phyloP scores from a whole-genome alignment of 805 yeast species.

The Metahyphopichia silvanorum region DNA sequence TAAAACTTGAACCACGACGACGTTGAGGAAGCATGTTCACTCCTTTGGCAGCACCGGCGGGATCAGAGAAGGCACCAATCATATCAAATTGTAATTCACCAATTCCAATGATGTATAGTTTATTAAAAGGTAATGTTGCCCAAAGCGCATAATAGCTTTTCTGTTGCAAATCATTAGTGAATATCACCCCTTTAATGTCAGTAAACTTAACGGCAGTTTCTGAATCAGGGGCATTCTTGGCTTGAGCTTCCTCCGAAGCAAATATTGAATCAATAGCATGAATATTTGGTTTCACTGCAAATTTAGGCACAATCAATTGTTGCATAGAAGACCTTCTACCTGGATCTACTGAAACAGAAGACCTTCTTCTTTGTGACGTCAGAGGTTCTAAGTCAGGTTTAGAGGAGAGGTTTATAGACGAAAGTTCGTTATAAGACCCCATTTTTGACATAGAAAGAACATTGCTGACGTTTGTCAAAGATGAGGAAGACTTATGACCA shows the following conservation, averaged over 20 bases:
- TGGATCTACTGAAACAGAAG: slow-evolving; percentile 1
- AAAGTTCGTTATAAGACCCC: slow-evolving; percentile 18
- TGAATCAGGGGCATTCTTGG: slow-evolving; percentile 5
- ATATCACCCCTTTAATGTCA: slow-evolving; percentile 33
- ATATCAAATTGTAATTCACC: slow-evolving; percentile 33
- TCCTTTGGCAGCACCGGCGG: slow-evolving; percentile 9
- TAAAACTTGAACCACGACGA: slow-evolving; percentile 34
- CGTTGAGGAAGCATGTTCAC: slow-evolving; percentile 2
- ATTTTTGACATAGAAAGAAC: slow-evolving; percentile 17
- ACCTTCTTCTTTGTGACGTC: background rate
- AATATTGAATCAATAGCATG: slow-evolving; percentile 4
- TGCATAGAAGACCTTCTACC: slow-evolving; percentile 25
- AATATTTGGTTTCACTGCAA: slow-evolving; percentile 29
- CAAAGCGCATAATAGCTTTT: slow-evolving; percentile 33
- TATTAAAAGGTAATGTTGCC: slow-evolving; percentile 16
- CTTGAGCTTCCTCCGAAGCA: slow-evolving; percentile 7
- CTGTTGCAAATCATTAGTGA: slow-evolving; percentile 36
- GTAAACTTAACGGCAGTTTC: slow-evolving; percentile 10
- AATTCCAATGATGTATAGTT: slow-evolving; percentile 25
- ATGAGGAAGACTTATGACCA: slow-evolving; percentile 28
- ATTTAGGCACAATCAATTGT: slow-evolving; percentile 22
- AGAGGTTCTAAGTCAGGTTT: background rate
- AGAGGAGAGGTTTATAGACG: slow-evolving; percentile 15
- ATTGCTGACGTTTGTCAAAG: slow-evolving; percentile 25
- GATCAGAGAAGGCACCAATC: slow-evolving; percentile 13